phyloP scores from a whole-genome alignment of 345 rosid species.

The Odontarrhena argentea region DNA sequence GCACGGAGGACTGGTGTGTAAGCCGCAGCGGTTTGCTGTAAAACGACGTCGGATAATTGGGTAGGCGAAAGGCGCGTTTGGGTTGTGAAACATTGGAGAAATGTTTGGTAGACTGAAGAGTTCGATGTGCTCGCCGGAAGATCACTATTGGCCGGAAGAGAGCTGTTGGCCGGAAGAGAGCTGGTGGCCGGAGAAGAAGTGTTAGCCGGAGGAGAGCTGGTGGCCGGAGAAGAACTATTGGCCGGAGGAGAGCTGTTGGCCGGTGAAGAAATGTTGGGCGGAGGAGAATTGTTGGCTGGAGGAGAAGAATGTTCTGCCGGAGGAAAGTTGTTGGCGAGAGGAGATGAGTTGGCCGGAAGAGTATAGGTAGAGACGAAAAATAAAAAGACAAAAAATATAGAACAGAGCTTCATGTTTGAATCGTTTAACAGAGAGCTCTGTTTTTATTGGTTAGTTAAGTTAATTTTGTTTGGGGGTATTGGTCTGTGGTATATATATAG shows the following conservation, averaged over 20 bases:
- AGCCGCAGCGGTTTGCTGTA: slow-evolving; percentile 34
- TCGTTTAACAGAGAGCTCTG: not conserved
- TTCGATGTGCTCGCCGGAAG: slow-evolving; percentile 18
- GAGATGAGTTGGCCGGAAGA: not conserved
- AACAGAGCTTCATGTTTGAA: slow-evolving; percentile 18
- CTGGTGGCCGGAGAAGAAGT: slow-evolving; percentile 5
- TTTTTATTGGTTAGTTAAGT: not conserved
- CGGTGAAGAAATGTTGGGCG: too few relatives aligned
- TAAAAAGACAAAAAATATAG: slow-evolving; percentile 11
- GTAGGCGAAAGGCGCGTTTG: slow-evolving; percentile 34
- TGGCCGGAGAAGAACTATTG: not conserved
- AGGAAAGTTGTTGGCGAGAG: too few relatives aligned
- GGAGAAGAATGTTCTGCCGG: too few relatives aligned
- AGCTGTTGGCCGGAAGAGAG: too few relatives aligned
- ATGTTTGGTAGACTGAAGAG: slow-evolving; percentile 37
- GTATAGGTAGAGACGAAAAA: not conserved
- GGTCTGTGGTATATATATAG: slow-evolving; percentile 10
- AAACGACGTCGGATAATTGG: slow-evolving; percentile 45
- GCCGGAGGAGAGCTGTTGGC: too few relatives aligned
- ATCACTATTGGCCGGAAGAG: too few relatives aligned
- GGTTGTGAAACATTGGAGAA: slow-evolving; percentile 48
- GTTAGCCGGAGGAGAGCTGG: not conserved
- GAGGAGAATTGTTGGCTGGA: too few relatives aligned
- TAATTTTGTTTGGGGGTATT: not conserved
- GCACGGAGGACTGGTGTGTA: slow-evolving; percentile 35